Conservation (phyloP, 2,329 filamentous ascomycete genomes). For the Colletotrichum musae region DNA sequence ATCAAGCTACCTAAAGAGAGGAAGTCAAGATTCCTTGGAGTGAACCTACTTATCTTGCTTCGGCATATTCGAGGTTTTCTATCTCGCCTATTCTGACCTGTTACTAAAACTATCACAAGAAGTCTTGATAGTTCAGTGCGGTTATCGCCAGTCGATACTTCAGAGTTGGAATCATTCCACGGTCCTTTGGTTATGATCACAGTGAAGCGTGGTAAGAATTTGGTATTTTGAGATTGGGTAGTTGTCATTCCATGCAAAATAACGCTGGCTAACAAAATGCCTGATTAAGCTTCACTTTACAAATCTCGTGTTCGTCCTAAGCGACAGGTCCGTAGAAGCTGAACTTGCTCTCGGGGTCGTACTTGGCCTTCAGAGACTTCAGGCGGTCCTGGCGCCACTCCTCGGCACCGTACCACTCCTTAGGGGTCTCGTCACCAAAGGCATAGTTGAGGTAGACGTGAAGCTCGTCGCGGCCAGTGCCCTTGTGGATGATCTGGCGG, state of each 20-base stretch:
- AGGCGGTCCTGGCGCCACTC: constrained; percentile 63
- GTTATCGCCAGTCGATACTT: no score
- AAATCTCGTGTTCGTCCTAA: not conserved
- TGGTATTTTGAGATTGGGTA: not conserved
- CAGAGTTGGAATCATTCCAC: no score
- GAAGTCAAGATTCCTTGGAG: no score
- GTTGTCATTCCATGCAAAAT: not conserved
- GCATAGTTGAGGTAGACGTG: constrained; percentile 68
- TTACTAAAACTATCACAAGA: no score
- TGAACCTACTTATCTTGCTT: no score
- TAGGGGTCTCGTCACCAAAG: constrained; percentile 59
- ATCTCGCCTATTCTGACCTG: no score
- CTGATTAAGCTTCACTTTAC: not conserved
- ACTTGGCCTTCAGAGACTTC: constrained; percentile 61
- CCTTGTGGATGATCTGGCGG: constrained; percentile 53
- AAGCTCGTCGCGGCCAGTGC: constrained; percentile 50
- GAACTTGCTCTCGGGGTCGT: constrained; percentile 62
- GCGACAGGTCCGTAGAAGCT: constrained; percentile 60
- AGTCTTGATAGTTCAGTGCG: no score
- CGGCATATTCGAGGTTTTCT: no score
- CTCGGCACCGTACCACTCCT: constrained; percentile 64
- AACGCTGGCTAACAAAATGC: not conserved
- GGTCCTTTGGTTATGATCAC: no score
- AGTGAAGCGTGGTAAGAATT: no score
- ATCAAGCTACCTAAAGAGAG: no score